These are phyloP conservation scores for Asparagopsis taxiformis DNA, from an alignment of 31 red algal species.

Conservation along the genomic window DNA sequence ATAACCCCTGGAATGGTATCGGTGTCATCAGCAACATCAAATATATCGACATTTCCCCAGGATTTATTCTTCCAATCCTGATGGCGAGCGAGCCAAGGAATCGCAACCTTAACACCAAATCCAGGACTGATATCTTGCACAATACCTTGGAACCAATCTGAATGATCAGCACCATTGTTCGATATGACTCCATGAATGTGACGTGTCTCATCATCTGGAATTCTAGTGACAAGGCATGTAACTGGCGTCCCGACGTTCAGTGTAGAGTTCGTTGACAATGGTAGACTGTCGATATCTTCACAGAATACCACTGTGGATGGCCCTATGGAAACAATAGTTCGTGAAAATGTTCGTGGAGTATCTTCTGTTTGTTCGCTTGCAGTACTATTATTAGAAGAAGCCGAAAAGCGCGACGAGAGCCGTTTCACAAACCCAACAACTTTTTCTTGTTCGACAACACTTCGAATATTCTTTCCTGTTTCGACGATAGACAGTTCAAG, in stretches of 20 bases:
- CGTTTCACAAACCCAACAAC: slow-evolving; percentile 50
- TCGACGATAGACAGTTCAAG: slow-evolving; percentile 29
- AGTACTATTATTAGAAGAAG: neutral
- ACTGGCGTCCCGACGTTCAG: slow-evolving; percentile 37
- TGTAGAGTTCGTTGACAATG: too few species aligned
- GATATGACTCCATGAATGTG: slow-evolving; percentile 25
- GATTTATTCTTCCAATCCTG: slow-evolving; percentile 18
- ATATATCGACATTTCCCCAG: slow-evolving; percentile 49
- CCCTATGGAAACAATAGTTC: slow-evolving; percentile 17
- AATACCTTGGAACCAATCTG: slow-evolving; percentile 16
- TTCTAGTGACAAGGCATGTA: slow-evolving; percentile 16
- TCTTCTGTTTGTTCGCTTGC: slow-evolving; percentile 2
- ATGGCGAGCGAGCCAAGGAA: slow-evolving; percentile 48
- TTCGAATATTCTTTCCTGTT: neutral
- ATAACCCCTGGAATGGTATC: slow-evolving; percentile 24
- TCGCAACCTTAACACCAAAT: slow-evolving; percentile 33
- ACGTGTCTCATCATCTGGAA: neutral
- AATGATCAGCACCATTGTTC: slow-evolving; percentile 21
- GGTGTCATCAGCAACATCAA: slow-evolving; percentile 45
- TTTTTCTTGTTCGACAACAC: slow-evolving; percentile 3
- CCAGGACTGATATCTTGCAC: slow-evolving; percentile 34
- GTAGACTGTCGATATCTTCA: slow-evolving; percentile 1
- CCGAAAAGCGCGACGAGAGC: slow-evolving; percentile 13
- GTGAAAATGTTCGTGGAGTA: too few species aligned
- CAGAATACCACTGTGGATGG: slow-evolving; percentile 5